Evolutionary conservation across 108 stramenopile genomes (phyloP), one percentile per base, ranked within the genome.

Genomic region (Seminavis robusta): DNA sequence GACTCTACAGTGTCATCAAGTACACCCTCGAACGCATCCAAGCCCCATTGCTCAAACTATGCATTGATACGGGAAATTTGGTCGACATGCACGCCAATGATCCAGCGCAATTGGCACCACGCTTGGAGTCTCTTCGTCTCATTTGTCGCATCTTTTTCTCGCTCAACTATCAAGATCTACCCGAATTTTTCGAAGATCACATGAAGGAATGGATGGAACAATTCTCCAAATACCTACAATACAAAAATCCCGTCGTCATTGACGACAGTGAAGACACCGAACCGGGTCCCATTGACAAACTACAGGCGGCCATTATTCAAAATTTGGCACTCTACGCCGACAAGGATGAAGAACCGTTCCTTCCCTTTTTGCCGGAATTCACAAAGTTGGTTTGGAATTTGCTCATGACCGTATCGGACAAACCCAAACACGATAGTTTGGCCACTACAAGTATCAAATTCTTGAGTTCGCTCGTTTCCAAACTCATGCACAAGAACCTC

Each of bases 111-210:
- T 53, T 90, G 38, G 57, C 31, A 30, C 59, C 73, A 33, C 73
- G 73, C 41, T 65, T 99, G 30, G 81, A 86, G 32, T 47, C 91
- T 9, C 52, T 98, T 50, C 78, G 97, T 16, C 78, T 84, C 11
- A 77, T 93, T 37, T 77, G 71, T 61, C 80, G 99, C 13, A 96
- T 99, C 21, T 97, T 89, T 59, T 98, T 67, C 78, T 90, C 86
- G 27, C 73, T 99, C n/a, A 97, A 96, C 68, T 98, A 83, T 76
- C 94, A 96, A 67, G 98, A 98, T 68, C 66, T 99, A 42, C 99
- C 99, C 4, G 99, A 96, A 63, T 98, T 74, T 63, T 98, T 98
- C 53, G 97, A 98, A 64, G 97, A 98, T 69, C 84, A 96, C 69
- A 94, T 98, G 86, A 61, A 50, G 19, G 68, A 79, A 52, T 97